A percentile compares a stretch with the other conserved stretches of the same genome.
Conservation (phyloP, 2,329 filamentous ascomycete species). For the Penicillium sp. region DNA sequence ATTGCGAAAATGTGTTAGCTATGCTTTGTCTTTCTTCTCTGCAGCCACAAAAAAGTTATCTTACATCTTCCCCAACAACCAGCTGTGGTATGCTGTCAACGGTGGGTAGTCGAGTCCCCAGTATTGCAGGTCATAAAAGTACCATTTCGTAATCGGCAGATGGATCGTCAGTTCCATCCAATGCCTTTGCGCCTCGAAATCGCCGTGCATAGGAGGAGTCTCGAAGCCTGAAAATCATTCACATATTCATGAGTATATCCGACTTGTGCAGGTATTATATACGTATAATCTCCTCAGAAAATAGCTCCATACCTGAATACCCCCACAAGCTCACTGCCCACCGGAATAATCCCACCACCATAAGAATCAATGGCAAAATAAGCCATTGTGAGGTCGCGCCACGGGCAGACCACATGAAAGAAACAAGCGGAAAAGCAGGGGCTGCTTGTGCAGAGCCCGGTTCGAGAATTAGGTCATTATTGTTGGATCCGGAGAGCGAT, state of each 20-base stretch:
- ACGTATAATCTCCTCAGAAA: not conserved
- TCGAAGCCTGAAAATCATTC: constrained; percentile 57
- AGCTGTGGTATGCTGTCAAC: constrained; percentile 96
- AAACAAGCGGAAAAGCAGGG: constrained; percentile 83
- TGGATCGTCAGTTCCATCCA: constrained; percentile 98
- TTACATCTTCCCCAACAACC: constrained; percentile 80
- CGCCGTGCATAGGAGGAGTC: constrained; percentile 85
- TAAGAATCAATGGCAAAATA: constrained; percentile 78
- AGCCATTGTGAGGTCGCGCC: constrained; percentile 85
- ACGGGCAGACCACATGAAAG: constrained; percentile 91
- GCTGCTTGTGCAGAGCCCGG: constrained; percentile 42
- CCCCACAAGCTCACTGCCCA: constrained; percentile 93
- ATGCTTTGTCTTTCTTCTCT: not conserved
- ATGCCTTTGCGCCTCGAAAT: constrained; percentile 96
- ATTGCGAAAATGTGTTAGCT: constrained; percentile 16
- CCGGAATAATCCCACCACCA: constrained; percentile 84
- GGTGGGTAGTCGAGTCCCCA: constrained; percentile 98
- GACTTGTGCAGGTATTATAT: not conserved
- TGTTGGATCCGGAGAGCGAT: constrained; percentile 35
- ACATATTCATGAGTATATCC: constrained; percentile 12
- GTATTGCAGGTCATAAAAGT: constrained; percentile 93
- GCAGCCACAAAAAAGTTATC: constrained; percentile 21
- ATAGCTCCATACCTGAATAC: constrained; percentile 68
- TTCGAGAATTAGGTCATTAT: constrained; percentile 42
- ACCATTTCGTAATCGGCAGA: constrained; percentile 90